Conservation (phyloP, 108 stramenopile genomes). For the Parietichytrium sp. region DNA sequence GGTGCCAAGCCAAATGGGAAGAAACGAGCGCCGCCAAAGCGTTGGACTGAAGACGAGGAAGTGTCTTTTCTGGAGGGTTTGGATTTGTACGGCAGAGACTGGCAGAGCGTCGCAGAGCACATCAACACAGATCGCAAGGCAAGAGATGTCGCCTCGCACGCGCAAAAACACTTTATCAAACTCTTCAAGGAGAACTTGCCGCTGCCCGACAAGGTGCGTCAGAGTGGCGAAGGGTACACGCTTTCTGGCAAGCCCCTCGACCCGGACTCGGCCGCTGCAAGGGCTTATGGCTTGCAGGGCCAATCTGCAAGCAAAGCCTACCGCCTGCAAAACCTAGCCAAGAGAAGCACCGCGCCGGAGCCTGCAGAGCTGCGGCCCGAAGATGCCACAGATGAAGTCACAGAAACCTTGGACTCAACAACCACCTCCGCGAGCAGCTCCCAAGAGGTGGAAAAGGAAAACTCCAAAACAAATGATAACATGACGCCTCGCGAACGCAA, state of each 20-base stretch:
- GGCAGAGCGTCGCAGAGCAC: constrained; percentile 2
- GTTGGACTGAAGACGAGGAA: constrained; percentile 16
- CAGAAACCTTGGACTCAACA: too few species aligned
- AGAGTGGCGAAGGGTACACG: constrained; percentile 20
- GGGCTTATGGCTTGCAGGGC: constrained; percentile 8
- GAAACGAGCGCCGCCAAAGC: background rate
- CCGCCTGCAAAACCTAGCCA: too few species aligned
- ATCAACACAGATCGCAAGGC: constrained; percentile 22
- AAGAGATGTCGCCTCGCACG: constrained; percentile 5
- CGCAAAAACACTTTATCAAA: constrained; percentile 32
- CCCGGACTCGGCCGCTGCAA: constrained; percentile 1
- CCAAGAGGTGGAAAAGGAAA: too few species aligned
- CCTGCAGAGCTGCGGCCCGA: too few species aligned
- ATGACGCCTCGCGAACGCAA: too few species aligned
- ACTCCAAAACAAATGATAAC: too few species aligned
- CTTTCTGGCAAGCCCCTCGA: constrained; percentile 35
- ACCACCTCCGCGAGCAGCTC: too few species aligned
- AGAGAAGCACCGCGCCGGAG: too few species aligned
- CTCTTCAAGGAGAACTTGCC: constrained; percentile 2
- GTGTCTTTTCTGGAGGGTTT: background rate
- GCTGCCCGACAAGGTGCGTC: constrained; percentile 28
- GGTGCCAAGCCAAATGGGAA: background rate
- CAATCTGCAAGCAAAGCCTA: background rate
- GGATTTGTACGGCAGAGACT: constrained; percentile 14
- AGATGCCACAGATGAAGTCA: too few species aligned